Conservation (phyloP, 257 asterid genomes). For the Linaria vulgaris region DNA sequence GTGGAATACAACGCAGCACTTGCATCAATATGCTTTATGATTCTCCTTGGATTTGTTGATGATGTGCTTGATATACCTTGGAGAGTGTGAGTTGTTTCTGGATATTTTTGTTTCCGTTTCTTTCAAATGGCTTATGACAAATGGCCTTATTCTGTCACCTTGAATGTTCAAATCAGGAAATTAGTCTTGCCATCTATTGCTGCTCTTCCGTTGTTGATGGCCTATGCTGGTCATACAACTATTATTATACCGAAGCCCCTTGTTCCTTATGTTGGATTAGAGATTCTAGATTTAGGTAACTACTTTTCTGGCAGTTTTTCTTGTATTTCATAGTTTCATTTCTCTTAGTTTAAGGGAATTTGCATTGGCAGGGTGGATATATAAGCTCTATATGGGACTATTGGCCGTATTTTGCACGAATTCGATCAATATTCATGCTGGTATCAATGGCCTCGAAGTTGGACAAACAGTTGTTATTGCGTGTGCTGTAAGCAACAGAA, state of each 20-base stretch:
- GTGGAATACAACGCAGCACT: slow-evolving; percentile 98
- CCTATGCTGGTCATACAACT: slow-evolving; percentile 92
- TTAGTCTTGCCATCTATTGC: slow-evolving; percentile 84
- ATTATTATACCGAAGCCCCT: slow-evolving; percentile 88
- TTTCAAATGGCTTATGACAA: not conserved
- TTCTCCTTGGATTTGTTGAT: slow-evolving; percentile 91
- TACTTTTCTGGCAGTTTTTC: not conserved
- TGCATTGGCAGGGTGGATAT: slow-evolving; percentile 65
- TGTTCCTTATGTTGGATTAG: slow-evolving; percentile 59
- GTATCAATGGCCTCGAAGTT: slow-evolving; percentile 96
- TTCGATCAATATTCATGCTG: slow-evolving; percentile 91
- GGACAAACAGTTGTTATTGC: slow-evolving; percentile 92
- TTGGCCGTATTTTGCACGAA: slow-evolving; percentile 95
- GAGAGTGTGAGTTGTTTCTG: slow-evolving; percentile 79
- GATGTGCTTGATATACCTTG: slow-evolving; percentile 98
- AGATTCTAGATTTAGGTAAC: slow-evolving; percentile 72
- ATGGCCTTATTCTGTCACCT: slow-evolving; percentile 29
- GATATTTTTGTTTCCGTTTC: slow-evolving; percentile 12
- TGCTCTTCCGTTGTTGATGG: slow-evolving; percentile 90
- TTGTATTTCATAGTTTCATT: not conserved
- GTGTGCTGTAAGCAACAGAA: slow-evolving; percentile 63
- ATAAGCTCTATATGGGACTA: slow-evolving; percentile 91
- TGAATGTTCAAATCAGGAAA: slow-evolving; percentile 59
- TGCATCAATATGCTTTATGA: slow-evolving; percentile 93
- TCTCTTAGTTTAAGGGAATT: slow-evolving; percentile 21